Percentiles rank a stretch among this genome's conserved stretches.
Conservation (phyloP, 306 rosid genomes). For the Castanospermum australe region DNA sequence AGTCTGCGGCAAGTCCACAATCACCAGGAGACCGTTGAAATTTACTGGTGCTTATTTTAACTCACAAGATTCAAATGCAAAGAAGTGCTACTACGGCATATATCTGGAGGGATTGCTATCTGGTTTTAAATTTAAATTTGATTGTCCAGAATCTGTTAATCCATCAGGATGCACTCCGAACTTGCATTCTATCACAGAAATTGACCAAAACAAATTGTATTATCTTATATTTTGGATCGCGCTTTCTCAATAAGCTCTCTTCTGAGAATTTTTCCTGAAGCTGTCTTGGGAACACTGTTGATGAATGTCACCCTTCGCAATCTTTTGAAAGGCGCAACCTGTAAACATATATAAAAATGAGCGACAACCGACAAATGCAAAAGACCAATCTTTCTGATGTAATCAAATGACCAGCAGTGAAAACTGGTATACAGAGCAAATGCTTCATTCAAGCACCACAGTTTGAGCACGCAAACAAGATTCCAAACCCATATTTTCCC, state of each 20-base stretch:
- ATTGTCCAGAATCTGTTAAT: not conserved
- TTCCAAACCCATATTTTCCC: not conserved
- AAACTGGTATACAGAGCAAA: not conserved
- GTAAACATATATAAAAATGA: not conserved
- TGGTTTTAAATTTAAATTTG: not conserved
- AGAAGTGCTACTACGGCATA: not conserved
- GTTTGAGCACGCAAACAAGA: not conserved
- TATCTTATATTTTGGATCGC: conserved; percentile 56
- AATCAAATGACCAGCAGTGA: not conserved
- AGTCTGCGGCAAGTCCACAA: too few relatives aligned
- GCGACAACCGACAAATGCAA: not conserved
- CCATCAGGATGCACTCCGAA: not conserved
- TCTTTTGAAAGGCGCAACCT: conserved; percentile 88
- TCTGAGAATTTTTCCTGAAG: conserved; percentile 78
- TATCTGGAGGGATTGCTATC: not conserved
- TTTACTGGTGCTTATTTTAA: not conserved
- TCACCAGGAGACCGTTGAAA: not conserved
- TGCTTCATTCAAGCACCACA: not conserved
- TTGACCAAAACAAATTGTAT: not conserved
- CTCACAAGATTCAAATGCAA: not conserved
- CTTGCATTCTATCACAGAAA: not conserved
- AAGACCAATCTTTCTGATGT: not conserved
- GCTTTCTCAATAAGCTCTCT: conserved; percentile 69
- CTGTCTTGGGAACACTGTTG: conserved; percentile 61
- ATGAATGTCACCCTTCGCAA: conserved; percentile 67